Conservation (phyloP, 176 grass and related monocot species). For the Eleusine indica region DNA sequence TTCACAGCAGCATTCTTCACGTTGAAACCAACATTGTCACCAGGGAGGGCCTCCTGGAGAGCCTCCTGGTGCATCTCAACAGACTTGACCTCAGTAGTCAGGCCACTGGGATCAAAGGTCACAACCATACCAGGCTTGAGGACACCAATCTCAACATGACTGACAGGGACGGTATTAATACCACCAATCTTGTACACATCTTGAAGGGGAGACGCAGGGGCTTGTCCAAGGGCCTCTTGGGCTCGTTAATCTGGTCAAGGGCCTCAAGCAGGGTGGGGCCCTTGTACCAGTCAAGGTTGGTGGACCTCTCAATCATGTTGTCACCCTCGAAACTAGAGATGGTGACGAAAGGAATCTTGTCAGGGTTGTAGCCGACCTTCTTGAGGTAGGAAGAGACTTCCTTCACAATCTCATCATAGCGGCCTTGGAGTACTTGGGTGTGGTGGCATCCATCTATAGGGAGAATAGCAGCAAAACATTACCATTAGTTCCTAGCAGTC, state of each 20-base stretch:
- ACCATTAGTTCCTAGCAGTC: too few species aligned
- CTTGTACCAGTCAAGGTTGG: too few species aligned
- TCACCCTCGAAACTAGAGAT: too few species aligned
- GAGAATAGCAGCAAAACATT: too few species aligned
- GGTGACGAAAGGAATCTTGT: too few species aligned
- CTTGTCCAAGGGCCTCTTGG: not conserved
- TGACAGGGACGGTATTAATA: not conserved
- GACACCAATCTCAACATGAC: slow-evolving; percentile 73
- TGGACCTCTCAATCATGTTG: too few species aligned
- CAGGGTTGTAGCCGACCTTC: too few species aligned
- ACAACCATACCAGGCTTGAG: slow-evolving; percentile 86
- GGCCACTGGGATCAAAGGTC: slow-evolving; percentile 72
- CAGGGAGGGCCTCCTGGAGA: slow-evolving; percentile 68
- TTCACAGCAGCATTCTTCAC: slow-evolving; percentile 91
- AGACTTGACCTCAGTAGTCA: slow-evolving; percentile 91
- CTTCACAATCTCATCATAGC: too few species aligned
- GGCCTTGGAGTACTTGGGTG: too few species aligned
- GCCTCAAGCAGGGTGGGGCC: not conserved
- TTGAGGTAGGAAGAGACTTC: too few species aligned
- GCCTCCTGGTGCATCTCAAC: slow-evolving; percentile 97
- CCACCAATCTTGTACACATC: not conserved
- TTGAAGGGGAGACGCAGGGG: not conserved
- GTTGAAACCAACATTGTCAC: slow-evolving; percentile 85
- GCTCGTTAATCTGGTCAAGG: not conserved
- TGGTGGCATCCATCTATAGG: too few species aligned